phyloP scores from a whole-genome alignment of 805 yeast species.

The Schwanniomyces polymorphus region DNA sequence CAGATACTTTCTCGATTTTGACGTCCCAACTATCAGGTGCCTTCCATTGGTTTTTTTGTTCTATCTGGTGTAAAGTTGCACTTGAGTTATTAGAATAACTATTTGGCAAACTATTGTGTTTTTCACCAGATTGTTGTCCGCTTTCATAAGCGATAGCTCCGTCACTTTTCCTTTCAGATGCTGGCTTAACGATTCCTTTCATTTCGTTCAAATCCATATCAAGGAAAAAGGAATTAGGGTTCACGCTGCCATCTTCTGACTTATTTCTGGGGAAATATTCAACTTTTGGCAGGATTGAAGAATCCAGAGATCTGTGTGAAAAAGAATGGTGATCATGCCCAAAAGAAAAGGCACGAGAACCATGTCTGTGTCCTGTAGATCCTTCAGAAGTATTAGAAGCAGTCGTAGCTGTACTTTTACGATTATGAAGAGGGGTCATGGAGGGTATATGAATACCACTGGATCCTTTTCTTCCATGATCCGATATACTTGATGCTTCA shows the following conservation, averaged over 20 bases:
- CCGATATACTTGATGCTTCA: not conserved
- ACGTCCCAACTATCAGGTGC: slow-evolving; percentile 55
- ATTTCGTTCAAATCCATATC: slow-evolving; percentile 52
- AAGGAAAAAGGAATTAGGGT: slow-evolving; percentile 28
- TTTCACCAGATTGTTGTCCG: slow-evolving; percentile 6
- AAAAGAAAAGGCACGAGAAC: slow-evolving; percentile 37
- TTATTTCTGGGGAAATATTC: not conserved
- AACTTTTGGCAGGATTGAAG: not conserved
- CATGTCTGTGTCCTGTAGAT: slow-evolving; percentile 26
- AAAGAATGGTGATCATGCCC: slow-evolving; percentile 22
- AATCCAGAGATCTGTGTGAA: slow-evolving; percentile 6
- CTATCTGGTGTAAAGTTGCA: not conserved
- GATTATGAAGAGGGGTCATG: slow-evolving; percentile 1
- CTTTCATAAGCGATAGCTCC: too few relatives aligned
- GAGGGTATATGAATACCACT: not conserved
- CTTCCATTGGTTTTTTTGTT: slow-evolving; percentile 26
- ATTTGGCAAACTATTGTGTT: not conserved
- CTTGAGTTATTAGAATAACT: not conserved
- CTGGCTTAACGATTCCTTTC: slow-evolving; percentile 46
- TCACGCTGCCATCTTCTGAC: not conserved
- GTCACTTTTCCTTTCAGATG: not conserved
- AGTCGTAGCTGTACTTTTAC: slow-evolving; percentile 1
- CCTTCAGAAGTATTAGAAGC: slow-evolving; percentile 14
- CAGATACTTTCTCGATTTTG: slow-evolving; percentile 20
- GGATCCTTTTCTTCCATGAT: not conserved